A percentile compares a stretch with the other conserved stretches of the same genome.
phyloP scores from a whole-genome alignment of 2,329 filamentous ascomycete genomes.

The Sphaerulina populicola region DNA sequence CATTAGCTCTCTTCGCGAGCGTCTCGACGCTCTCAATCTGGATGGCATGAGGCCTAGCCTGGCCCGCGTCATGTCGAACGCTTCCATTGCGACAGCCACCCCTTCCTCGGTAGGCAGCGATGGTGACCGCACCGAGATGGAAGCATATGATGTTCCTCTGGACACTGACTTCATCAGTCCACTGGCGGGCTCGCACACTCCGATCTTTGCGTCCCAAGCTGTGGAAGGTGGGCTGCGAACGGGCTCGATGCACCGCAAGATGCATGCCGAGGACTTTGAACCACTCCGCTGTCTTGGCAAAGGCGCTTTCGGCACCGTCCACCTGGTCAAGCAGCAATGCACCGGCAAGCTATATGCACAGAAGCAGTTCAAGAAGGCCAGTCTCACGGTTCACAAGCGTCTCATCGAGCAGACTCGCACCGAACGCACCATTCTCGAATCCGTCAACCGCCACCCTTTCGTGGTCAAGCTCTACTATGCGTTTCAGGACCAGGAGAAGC shows the following conservation, averaged over 20 bases:
- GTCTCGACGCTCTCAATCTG: slow-evolving; percentile 70
- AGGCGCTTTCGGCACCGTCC: slow-evolving; percentile 88
- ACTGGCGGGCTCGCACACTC: slow-evolving; percentile 38
- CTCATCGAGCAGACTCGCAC: slow-evolving; percentile 96
- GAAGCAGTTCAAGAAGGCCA: slow-evolving; percentile 98
- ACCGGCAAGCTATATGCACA: slow-evolving; percentile 91
- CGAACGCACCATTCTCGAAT: slow-evolving; percentile 88
- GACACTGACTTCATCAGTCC: slow-evolving; percentile 75
- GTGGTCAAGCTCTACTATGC: slow-evolving; percentile 98
- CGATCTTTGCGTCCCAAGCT: slow-evolving; percentile 33
- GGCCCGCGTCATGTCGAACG: slow-evolving; percentile 30
- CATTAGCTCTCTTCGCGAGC: slow-evolving; percentile 72
- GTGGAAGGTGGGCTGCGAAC: slow-evolving; percentile 50
- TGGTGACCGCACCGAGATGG: slow-evolving; percentile 62
- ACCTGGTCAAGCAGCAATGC: slow-evolving; percentile 79
- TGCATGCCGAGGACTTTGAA: slow-evolving; percentile 85
- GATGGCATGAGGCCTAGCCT: slow-evolving; percentile 49
- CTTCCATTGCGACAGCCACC: slow-evolving; percentile 45
- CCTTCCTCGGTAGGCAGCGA: slow-evolving; percentile 51
- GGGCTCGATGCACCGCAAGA: slow-evolving; percentile 59
- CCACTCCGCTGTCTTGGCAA: slow-evolving; percentile 87
- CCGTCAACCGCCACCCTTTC: slow-evolving; percentile 91
- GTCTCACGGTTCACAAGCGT: slow-evolving; percentile 88
- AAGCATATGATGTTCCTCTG: slow-evolving; percentile 76
- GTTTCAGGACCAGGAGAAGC: slow-evolving; percentile 94